Evolutionary conservation across 345 rosid species (phyloP).

Genomic region (Lepidium africanum): DNA sequence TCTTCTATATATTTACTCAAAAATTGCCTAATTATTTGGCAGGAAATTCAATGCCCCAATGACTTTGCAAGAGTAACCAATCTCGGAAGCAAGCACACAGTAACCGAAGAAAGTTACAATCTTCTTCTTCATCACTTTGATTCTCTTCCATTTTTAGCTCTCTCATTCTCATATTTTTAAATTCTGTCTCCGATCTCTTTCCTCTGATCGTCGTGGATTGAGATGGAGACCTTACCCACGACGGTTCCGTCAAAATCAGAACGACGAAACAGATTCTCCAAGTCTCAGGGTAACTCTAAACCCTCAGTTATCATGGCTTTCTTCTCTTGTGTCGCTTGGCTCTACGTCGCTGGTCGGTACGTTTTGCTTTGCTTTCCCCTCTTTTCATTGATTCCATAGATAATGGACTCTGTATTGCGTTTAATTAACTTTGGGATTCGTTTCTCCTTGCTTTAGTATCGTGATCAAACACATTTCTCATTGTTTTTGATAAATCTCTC

Average conservation of each 20-base stretch:
- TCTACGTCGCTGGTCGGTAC: conserved; percentile 89
- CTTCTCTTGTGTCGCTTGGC: conserved; percentile 96
- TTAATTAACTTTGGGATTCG: not conserved
- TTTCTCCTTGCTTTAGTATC: not conserved
- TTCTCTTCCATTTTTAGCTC: not conserved
- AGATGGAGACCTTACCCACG: conserved; percentile 68
- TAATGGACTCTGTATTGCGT: not conserved
- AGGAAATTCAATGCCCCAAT: not conserved
- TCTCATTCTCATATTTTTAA: not conserved
- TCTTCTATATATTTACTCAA: too few relatives aligned
- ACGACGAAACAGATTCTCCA: conserved; percentile 63
- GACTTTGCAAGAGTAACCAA: not conserved
- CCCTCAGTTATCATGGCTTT: conserved; percentile 69
- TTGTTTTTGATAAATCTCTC: not conserved
- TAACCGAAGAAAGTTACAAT: not conserved
- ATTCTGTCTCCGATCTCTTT: not conserved
- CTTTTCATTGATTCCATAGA: not conserved
- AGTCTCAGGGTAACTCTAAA: conserved; percentile 48
- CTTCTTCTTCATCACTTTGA: too few relatives aligned
- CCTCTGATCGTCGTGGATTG: conserved; percentile 21
- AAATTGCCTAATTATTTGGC: not conserved
- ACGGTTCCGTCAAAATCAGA: conserved; percentile 44
- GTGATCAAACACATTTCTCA: not conserved
- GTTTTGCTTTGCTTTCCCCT: not conserved
- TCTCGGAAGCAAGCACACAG: not conserved